Percentiles rank a stretch among this genome's conserved stretches.
Conservation (phyloP, 2,329 filamentous ascomycete species). For the Coleophoma cylindrospora region DNA sequence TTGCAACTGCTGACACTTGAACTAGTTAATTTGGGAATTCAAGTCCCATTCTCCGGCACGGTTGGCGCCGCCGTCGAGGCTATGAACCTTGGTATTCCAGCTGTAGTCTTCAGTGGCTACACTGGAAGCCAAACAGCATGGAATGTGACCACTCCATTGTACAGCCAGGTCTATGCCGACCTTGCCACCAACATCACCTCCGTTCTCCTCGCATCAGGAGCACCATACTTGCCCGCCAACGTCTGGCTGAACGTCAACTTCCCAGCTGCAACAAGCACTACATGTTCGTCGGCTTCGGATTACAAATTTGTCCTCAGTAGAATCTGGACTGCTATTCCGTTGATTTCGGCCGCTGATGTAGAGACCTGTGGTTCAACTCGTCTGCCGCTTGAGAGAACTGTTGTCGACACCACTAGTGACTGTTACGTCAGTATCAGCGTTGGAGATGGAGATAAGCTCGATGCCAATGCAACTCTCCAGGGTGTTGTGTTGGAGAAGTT, state of each 20-base stretch:
- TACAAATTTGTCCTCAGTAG: constrained; percentile 62
- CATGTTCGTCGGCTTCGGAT: constrained; percentile 45
- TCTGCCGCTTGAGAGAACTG: constrained; percentile 53
- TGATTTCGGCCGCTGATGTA: constrained; percentile 41
- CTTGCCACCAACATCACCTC: constrained; percentile 54
- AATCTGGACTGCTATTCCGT: constrained; percentile 41
- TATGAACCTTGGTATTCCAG: constrained; percentile 51
- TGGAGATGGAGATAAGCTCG: constrained; percentile 56
- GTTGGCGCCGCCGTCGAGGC: constrained; percentile 61
- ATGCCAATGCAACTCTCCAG: constrained; percentile 47
- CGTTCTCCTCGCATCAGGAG: constrained; percentile 47
- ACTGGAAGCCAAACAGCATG: constrained; percentile 46
- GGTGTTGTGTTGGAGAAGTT: constrained; percentile 45
- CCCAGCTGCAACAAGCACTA: constrained; percentile 40
- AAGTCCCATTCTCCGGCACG: constrained; percentile 58
- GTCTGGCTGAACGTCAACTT: constrained; percentile 69
- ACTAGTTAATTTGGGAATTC: constrained; percentile 46
- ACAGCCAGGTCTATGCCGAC: constrained; percentile 58
- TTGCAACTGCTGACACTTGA: not conserved
- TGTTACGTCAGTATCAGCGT: constrained; percentile 62
- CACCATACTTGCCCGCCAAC: constrained; percentile 56
- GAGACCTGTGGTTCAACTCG: constrained; percentile 47
- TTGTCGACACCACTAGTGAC: constrained; percentile 39
- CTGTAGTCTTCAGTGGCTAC: constrained; percentile 62
- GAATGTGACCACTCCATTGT: constrained; percentile 41